Evolutionary conservation across 129 eudicot genomes (phyloP).

Genomic region (Artemisia annua): DNA sequence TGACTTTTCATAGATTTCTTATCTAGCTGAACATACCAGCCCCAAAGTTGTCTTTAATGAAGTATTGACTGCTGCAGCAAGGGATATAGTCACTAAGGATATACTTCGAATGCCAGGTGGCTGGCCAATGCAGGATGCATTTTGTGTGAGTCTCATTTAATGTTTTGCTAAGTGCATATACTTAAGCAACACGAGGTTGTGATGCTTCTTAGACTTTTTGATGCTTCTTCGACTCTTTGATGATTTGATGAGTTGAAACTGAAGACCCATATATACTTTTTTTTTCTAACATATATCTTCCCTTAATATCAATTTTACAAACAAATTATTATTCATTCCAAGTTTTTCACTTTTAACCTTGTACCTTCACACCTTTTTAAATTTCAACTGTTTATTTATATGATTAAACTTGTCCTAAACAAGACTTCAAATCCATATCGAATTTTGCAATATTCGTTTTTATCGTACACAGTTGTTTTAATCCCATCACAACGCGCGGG

Average conservation of each 20-base stretch:
- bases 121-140: constrained; percentile 99
- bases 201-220: not conserved
- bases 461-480: no score
- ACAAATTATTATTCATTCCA: no score
- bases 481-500: no score
- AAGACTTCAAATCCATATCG: no score
- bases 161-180: not conserved
- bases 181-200: not conserved
- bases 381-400: no score
- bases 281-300: not conserved
- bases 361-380: no score
- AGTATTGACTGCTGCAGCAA: constrained; percentile 82
- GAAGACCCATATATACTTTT: not conserved
- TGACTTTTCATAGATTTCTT: constrained; percentile 64
- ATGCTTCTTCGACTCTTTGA: not conserved
- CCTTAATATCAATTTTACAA: no score
- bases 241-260: not conserved
- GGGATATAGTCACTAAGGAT: constrained; percentile 91
- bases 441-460: no score
- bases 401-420: no score
- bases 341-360: no score
- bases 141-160: constrained; percentile 57
- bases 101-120: constrained; percentile 96
- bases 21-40: constrained; percentile 87
- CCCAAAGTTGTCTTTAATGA: constrained; percentile 80